Base-by-base conservation (phyloP, 2,329 filamentous ascomycete species). In the Botryotinia convoluta region DNA sequence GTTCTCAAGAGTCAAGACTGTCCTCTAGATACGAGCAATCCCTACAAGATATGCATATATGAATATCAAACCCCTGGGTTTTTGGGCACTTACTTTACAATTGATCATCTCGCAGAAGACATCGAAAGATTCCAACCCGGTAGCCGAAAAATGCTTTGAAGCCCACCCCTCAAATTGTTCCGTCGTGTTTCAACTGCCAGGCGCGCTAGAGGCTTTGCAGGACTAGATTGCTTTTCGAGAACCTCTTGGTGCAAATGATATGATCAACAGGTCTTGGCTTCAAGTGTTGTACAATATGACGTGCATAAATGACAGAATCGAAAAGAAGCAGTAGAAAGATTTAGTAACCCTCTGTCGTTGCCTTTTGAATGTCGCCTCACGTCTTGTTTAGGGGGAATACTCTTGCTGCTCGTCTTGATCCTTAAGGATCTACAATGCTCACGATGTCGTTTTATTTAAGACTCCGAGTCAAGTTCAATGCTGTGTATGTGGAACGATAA, bases 401-500 rank as follows among this genome's bases (percentile, higher is more conserved):
- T 67, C 64, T 26, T 26, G 29, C 42, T 48, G 42, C 20, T 35
- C 62, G 48, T 35, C 20, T 35, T 48, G 29, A 32, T 14, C 29
- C 29, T 65, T 44, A 45, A 26, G 14, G 42, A 44, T n/a, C 42
- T 65, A 35, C 29, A 48, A 1, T 63, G 37, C 39, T 42, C 8
- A 18, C 26, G 37, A 29, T 29, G 26, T 42, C 26, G 61, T 14
- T 42, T n/a, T 32, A 10, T 42, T 63, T 32, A 42, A 42, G 61
- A 39, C 61, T 29, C 26, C 37, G n/a, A 63, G 26, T 29, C 32
- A 54, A 35, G 32, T 26, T 54, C 32, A 51, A 18, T 16, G 26
- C 22, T 18, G 64, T 54, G 64, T 10, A 42, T 57, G 42, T 68
- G 35, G n/a, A 42, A 57, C 48, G 48, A 68, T 68, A 68, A 68